Evolutionary conservation across 2,329 filamentous ascomycete species (phyloP).

Genomic region (Colletotrichum karsti): DNA sequence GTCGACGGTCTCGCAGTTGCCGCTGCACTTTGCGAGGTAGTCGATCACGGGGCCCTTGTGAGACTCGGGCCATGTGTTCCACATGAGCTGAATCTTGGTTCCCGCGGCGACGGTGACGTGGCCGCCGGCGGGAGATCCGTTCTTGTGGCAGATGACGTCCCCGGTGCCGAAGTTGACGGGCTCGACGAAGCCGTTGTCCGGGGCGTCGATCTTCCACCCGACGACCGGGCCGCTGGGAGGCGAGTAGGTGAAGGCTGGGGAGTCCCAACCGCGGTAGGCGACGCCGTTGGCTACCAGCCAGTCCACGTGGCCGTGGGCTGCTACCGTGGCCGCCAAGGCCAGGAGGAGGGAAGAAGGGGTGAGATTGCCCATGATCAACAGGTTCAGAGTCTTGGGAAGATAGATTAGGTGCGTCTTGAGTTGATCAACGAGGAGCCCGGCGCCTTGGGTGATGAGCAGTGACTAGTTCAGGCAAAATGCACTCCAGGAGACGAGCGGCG

Average conservation of each 20-base stretch:
- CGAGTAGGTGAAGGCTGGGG: constrained; percentile 42
- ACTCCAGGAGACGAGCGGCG: neutral
- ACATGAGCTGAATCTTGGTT: constrained; percentile 64
- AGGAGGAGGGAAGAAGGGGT: constrained; percentile 28
- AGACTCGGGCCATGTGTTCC: constrained; percentile 71
- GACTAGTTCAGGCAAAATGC: constrained; percentile 22
- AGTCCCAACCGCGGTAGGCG: constrained; percentile 50
- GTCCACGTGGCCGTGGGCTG: constrained; percentile 43
- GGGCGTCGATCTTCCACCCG: constrained; percentile 43
- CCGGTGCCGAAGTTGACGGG: constrained; percentile 47
- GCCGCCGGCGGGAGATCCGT: constrained; percentile 44
- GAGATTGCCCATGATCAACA: constrained; percentile 10
- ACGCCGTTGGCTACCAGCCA: constrained; percentile 38
- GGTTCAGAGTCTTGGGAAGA: neutral
- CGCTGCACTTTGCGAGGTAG: constrained; percentile 64
- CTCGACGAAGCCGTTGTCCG: constrained; percentile 53
- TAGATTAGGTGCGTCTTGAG: neutral
- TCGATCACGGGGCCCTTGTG: constrained; percentile 70
- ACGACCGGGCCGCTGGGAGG: constrained; percentile 33
- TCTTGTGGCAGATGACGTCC: constrained; percentile 57
- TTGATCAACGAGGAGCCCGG: neutral
- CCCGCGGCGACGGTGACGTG: constrained; percentile 63
- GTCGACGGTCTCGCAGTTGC: constrained; percentile 60
- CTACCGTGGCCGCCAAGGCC: constrained; percentile 32
- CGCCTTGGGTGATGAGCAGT: constrained; percentile 6